These are phyloP conservation scores for Boletus sensibilis DNA, from an alignment of 768 basidiomycete species.

Conservation along the genomic window DNA sequence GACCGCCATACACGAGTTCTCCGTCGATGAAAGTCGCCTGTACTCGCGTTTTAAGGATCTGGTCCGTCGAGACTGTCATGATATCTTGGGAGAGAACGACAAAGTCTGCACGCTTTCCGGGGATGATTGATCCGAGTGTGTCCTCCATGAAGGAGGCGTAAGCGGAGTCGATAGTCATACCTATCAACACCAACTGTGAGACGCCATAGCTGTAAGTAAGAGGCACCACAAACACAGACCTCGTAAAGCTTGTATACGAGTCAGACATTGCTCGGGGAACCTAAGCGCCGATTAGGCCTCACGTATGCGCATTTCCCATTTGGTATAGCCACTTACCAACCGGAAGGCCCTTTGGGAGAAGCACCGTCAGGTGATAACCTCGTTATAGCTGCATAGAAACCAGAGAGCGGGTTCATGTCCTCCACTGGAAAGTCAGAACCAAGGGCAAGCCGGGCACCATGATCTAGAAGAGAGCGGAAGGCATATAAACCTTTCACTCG, in stretches of 20 bases:
- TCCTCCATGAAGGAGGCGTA: slow-evolving; percentile 83
- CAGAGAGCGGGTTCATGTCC: slow-evolving; percentile 75
- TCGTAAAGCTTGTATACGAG: slow-evolving; percentile 72
- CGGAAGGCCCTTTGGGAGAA: slow-evolving; percentile 79
- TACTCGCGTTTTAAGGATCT: slow-evolving; percentile 69
- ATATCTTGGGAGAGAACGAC: slow-evolving; percentile 83
- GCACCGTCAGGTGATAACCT: slow-evolving; percentile 64
- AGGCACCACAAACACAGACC: slow-evolving; percentile 38
- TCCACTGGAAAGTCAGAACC: slow-evolving; percentile 94
- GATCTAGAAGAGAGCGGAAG: slow-evolving; percentile 70
- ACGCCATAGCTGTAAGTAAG: background rate
- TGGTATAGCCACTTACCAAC: slow-evolving; percentile 57
- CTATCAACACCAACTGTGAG: slow-evolving; percentile 34
- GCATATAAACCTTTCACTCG: slow-evolving; percentile 86
- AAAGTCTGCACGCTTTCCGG: slow-evolving; percentile 83
- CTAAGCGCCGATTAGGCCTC: slow-evolving; percentile 35
- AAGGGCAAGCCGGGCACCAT: slow-evolving; percentile 66
- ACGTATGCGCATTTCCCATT: background rate
- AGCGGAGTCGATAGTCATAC: slow-evolving; percentile 86
- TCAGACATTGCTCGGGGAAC: slow-evolving; percentile 81
- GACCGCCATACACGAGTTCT: slow-evolving; percentile 41
- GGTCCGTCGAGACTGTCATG: slow-evolving; percentile 56
- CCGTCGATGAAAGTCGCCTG: slow-evolving; percentile 82
- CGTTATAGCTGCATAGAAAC: slow-evolving; percentile 87
- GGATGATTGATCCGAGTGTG: slow-evolving; percentile 69